Conservation (phyloP, 768 basidiomycete genomes). For the Myochromella boudieri region DNA sequence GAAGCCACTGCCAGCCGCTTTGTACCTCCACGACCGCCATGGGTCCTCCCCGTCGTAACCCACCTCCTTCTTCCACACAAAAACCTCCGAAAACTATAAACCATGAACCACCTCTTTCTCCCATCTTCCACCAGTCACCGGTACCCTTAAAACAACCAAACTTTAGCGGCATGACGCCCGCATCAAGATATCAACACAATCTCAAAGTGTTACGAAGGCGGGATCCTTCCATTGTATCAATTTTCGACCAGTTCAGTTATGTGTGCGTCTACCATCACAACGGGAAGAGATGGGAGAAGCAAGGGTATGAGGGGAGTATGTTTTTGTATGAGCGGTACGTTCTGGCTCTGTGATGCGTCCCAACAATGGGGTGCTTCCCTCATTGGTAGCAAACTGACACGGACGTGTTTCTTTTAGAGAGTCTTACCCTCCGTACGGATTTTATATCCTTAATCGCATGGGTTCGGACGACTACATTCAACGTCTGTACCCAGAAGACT, state of each 20-base stretch:
- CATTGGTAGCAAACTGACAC: constrained; percentile 9
- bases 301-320: constrained; percentile 86
- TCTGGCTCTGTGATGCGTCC: constrained; percentile 9
- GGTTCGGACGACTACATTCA: constrained; percentile 79
- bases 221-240: constrained; percentile 76
- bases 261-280: constrained; percentile 81
- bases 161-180: constrained; percentile 62
- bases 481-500: constrained; percentile 77
- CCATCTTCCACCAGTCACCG: constrained; percentile 20
- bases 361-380: background rate
- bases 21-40: constrained; percentile 19
- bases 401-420: constrained; percentile 41
- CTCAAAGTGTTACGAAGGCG: constrained; percentile 77
- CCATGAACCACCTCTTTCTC: constrained; percentile 15
- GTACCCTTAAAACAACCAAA: constrained; percentile 23
- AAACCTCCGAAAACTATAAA: constrained; percentile 11
- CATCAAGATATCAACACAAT: constrained; percentile 71
- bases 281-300: constrained; percentile 76
- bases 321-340: constrained; percentile 84
- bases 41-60: constrained; percentile 30
- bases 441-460: constrained; percentile 81
- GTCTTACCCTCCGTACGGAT: constrained; percentile 79
- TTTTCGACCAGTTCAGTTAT: constrained; percentile 87
- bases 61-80: constrained; percentile 16
- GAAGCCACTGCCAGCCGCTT: constrained; percentile 1